phyloP scores from a whole-genome alignment of 2,329 filamentous ascomycete species.

The Zymoseptoria tritici region DNA sequence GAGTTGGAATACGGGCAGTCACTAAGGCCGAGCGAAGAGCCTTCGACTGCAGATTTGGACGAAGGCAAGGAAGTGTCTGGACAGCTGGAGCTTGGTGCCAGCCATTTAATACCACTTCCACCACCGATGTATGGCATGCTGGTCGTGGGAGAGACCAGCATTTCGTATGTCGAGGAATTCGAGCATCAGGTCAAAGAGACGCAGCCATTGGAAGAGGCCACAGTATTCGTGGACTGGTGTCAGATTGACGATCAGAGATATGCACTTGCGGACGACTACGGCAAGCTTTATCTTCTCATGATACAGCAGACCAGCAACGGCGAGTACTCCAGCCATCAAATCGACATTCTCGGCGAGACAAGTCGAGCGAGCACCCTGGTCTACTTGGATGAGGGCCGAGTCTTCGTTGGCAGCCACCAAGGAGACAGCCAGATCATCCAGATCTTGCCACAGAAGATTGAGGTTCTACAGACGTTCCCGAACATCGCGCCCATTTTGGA shows the following conservation, averaged over 20 bases:
- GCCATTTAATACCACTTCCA: conserved; percentile 55
- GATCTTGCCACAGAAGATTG: conserved; percentile 51
- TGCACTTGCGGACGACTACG: conserved; percentile 88
- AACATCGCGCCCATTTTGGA: conserved; percentile 92
- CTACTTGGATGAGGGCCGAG: conserved; percentile 62
- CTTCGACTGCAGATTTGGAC: conserved; percentile 46
- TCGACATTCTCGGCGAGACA: conserved; percentile 60
- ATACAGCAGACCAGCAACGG: conserved; percentile 58
- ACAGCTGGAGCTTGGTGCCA: conserved; percentile 53
- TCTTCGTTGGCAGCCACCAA: conserved; percentile 88
- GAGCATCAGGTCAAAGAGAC: conserved; percentile 60
- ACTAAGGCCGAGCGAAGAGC: conserved; percentile 37
- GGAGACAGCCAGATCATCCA: conserved; percentile 81
- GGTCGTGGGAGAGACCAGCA: conserved; percentile 53
- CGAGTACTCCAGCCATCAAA: conserved; percentile 64
- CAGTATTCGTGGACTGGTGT: conserved; percentile 88
- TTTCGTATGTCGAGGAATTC: conserved; percentile 74
- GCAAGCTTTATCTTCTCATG: conserved; percentile 75
- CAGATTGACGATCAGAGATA: conserved; percentile 74
- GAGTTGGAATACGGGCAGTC: conserved; percentile 47
- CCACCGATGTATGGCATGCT: conserved; percentile 46
- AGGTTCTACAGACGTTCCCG: conserved; percentile 64
- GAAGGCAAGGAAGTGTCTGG: conserved; percentile 39
- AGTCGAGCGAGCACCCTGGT: conserved; percentile 72
- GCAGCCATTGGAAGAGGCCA: conserved; percentile 61